Base-by-base conservation (phyloP, 1,284 basidiomycete genomes). In the Boletus nobilissimus region DNA sequence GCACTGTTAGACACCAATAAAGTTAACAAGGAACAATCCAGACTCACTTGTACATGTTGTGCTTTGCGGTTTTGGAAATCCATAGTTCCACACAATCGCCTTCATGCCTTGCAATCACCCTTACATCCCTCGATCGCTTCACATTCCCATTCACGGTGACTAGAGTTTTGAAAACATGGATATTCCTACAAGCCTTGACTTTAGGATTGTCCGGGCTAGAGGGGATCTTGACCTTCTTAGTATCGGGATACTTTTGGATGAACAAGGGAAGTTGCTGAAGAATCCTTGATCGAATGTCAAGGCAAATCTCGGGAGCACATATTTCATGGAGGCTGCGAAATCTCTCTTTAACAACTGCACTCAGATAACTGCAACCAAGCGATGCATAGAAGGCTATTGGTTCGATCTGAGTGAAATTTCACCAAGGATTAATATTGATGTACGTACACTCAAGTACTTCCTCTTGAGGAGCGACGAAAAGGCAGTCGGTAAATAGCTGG, bases 31-130 rank as follows among this genome's bases (percentile, higher is more conserved):
- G 19, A 13, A n/a, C 22, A 48, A 10, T 39, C 22, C 16, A 10
- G 5, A 75, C 74, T 73, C 43, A 75, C 74, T 75, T 71, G 14
- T 67, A 74, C 71, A 48, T 66, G 39, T 75, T 71, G 10, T 22
- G 34, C n/a, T 62, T 48, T 48, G 51, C 40, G 2, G 63, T 60
- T 18, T 19, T 29, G n/a, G 71, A 66, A 22, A 75, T 48, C 74
- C 74, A 74, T 10, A 75, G 40, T 29, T 67, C 74, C 48, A 67
- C 57, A 38, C 8, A 19, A 1, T 60, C 40, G 1, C 54, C 51
- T 36, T 60, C 14, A 38, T 9, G 14, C 48, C 1, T 40, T 5
- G 64, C 70, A 26, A 48, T 67, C n/a, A 43, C 64, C 51, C 39
- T 57, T 34, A 39, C 24, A 2, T 67, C 40, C 40, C 39, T 40